A percentile compares a stretch with the other conserved stretches of the same genome.
phyloP scores from a whole-genome alignment of 805 yeast genomes.

The Ogataea angusta region DNA sequence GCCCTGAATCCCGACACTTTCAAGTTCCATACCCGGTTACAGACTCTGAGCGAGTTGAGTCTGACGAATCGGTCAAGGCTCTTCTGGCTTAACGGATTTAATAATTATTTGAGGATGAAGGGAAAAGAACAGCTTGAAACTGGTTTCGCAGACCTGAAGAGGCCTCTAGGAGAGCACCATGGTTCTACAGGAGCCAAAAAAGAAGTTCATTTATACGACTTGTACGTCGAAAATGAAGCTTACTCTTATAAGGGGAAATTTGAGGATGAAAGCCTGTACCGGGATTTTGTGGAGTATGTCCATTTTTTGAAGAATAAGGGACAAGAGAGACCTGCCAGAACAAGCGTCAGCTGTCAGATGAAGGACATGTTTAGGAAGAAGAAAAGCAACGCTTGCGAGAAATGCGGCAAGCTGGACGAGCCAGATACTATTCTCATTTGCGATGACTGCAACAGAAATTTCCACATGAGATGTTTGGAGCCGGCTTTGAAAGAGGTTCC shows the following conservation, averaged over 20 bases:
- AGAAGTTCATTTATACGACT: conserved; percentile 31
- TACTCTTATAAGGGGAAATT: conserved; percentile 7
- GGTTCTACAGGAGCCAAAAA: background rate
- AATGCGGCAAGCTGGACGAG: conserved; percentile 44
- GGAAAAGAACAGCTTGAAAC: conserved; percentile 18
- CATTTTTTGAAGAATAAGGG: conserved; percentile 16
- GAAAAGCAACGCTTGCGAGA: conserved; percentile 42
- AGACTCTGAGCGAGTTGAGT: conserved; percentile 61
- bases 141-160: conserved; percentile 12
- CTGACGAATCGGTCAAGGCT: conserved; percentile 58
- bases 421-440: conserved; percentile 56
- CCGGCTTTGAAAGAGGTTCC: conserved; percentile 56
- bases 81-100: conserved; percentile 59
- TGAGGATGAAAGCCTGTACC: conserved; percentile 12
- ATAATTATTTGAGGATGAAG: conserved; percentile 52
- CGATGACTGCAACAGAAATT: conserved; percentile 69
- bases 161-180: background rate
- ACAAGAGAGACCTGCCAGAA: conserved; percentile 1
- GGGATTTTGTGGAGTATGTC: conserved; percentile 19
- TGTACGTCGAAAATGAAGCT: conserved; percentile 19
- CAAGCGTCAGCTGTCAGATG: background rate
- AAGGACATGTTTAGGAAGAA: conserved; percentile 11
- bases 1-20: conserved; percentile 51
- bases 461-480: conserved; percentile 64
- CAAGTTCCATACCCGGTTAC: conserved; percentile 66